phyloP scores from a whole-genome alignment of 345 rosid genomes.

The Aquilaria sinensis region DNA sequence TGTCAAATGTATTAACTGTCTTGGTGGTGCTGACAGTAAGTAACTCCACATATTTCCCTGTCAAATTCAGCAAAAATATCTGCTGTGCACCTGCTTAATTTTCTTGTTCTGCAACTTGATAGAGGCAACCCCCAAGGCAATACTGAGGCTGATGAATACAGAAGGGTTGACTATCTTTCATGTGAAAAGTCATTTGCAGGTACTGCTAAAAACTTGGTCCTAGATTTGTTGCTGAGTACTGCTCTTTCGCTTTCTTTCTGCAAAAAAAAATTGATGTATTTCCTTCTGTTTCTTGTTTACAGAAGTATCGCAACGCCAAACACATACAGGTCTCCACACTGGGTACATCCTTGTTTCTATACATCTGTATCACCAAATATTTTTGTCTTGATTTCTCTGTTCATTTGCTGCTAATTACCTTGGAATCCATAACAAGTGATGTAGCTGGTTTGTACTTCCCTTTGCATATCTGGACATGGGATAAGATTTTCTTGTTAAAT shows the following conservation, averaged over 20 bases:
- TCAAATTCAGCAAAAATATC: background rate
- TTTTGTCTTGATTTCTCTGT: background rate
- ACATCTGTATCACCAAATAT: background rate
- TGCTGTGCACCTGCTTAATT: background rate
- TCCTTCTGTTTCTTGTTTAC: constrained; percentile 13
- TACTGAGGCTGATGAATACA: constrained; percentile 82
- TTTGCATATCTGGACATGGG: background rate
- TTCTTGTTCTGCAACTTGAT: constrained; percentile 9
- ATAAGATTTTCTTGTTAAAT: background rate
- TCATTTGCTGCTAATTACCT: background rate
- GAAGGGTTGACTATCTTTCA: constrained; percentile 91
- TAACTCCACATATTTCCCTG: background rate
- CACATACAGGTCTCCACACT: constrained; percentile 60
- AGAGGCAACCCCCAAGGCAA: constrained; percentile 95
- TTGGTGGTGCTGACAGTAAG: constrained; percentile 51
- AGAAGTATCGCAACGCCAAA: constrained; percentile 91
- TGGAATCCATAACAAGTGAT: too few species aligned
- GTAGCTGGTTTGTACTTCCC: too few species aligned
- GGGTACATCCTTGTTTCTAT: constrained; percentile 38
- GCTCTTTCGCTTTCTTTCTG: background rate
- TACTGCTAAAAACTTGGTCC: constrained; percentile 5
- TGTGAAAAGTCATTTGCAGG: constrained; percentile 97
- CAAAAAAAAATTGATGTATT: constrained; percentile 1
- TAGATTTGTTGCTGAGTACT: background rate
- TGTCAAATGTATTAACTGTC: constrained; percentile 68